phyloP scores from a whole-genome alignment of 768 basidiomycete genomes.

The Paxillus involutus region DNA sequence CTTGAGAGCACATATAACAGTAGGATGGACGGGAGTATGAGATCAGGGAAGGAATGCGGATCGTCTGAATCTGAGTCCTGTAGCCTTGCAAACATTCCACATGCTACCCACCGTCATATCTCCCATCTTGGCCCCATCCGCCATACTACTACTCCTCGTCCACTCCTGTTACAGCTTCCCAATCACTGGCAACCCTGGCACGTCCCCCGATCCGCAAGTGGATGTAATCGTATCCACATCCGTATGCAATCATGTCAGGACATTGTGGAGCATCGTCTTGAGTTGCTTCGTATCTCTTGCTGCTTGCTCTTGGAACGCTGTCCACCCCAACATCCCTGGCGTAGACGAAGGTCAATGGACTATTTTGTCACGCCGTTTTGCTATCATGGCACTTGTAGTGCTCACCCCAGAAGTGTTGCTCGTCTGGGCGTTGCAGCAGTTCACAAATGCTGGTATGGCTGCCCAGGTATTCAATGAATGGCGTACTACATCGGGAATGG shows the following conservation, averaged over 20 bases:
- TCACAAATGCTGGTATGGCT: conserved; percentile 12
- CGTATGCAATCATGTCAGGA: conserved; percentile 13
- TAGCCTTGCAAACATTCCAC: not conserved
- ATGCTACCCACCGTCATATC: not conserved
- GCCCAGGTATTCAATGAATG: not conserved
- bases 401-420: conserved; percentile 29
- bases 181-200: not conserved
- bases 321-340: conserved; percentile 31
- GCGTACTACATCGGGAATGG: not conserved
- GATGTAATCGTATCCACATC: not conserved
- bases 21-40: no score
- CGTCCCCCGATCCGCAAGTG: not conserved
- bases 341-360: conserved; percentile 6
- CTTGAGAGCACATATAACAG: no score
- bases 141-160: not conserved
- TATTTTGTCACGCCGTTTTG: conserved; percentile 5
- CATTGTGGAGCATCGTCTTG: conserved; percentile 32
- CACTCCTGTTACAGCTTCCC: not conserved
- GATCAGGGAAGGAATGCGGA: no score
- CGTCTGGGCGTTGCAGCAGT: conserved; percentile 27
- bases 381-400: conserved; percentile 19
- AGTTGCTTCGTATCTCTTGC: conserved; percentile 28
- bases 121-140: not conserved
- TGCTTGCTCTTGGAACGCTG: conserved; percentile 28
- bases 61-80: no score